phyloP scores from a whole-genome alignment of 106 monocot species.

The Phalaenopsis equestris region DNA sequence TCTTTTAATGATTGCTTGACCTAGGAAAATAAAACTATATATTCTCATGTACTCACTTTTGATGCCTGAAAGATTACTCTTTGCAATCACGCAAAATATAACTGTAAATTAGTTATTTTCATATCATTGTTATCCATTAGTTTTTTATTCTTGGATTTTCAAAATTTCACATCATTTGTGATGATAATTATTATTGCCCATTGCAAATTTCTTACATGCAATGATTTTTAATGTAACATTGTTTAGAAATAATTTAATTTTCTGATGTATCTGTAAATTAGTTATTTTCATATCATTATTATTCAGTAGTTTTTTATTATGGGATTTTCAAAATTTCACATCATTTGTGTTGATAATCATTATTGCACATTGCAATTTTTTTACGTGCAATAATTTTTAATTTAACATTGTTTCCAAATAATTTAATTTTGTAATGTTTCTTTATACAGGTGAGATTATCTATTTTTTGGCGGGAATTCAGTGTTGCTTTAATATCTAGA shows the following conservation, averaged over 20 bases:
- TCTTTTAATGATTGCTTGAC: neutral
- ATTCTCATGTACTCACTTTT: neutral
- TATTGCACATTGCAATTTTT: neutral
- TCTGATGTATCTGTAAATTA: neutral
- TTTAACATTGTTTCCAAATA: no score
- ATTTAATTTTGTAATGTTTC: neutral
- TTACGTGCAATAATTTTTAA: neutral
- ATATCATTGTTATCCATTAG: neutral
- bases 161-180: neutral
- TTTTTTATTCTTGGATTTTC: neutral
- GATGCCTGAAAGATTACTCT: neutral
- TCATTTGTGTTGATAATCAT: neutral
- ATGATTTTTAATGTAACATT: neutral
- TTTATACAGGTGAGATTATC: constrained; percentile 56
- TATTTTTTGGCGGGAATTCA: constrained; percentile 80
- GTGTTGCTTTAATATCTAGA: constrained; percentile 73
- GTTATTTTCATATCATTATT: neutral
- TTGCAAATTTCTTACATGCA: neutral
- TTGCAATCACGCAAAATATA: neutral
- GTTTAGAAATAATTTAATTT: neutral
- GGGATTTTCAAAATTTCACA: neutral
- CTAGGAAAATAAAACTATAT: neutral
- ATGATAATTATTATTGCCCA: neutral
- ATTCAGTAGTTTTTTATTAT: neutral
- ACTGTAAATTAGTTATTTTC: neutral